A percentile compares a stretch with the other conserved stretches of the same genome.
Conservation (phyloP, 306 rosid genomes). For the Cucumis cinereus region DNA sequence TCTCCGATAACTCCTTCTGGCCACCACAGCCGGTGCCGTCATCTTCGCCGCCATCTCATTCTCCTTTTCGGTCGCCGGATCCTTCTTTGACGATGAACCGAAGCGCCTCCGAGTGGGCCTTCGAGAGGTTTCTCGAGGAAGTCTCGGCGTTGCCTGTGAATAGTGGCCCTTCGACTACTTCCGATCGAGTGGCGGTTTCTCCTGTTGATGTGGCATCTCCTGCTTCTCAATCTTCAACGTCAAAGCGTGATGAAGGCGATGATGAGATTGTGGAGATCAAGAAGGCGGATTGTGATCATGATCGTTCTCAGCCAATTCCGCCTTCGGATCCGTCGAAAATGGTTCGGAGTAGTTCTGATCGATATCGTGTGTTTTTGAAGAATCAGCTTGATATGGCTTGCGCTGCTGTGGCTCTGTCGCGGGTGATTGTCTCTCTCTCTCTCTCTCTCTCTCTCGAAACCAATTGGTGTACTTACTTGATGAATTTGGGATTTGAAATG, state of each 20-base stretch:
- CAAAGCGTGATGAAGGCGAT: slow-evolving; percentile 27
- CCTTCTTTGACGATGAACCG: slow-evolving; percentile 29
- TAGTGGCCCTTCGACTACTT: neutral
- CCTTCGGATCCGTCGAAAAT: slow-evolving; percentile 14
- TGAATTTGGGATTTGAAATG: neutral
- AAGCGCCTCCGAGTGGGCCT: slow-evolving; percentile 42
- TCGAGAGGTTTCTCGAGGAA: slow-evolving; percentile 37
- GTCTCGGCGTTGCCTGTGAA: slow-evolving; percentile 16
- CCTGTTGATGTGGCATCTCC: slow-evolving; percentile 16
- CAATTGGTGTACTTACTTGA: neutral
- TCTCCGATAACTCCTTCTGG: slow-evolving; percentile 2
- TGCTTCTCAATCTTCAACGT: slow-evolving; percentile 32
- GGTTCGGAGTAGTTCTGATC: slow-evolving; percentile 14
- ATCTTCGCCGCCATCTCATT: neutral
- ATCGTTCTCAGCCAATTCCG: slow-evolving; percentile 15
- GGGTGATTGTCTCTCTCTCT: slow-evolving; percentile 15
- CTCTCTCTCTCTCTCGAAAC: too few relatives aligned
- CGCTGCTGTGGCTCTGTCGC: slow-evolving; percentile 39
- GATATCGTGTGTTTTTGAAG: slow-evolving; percentile 28
- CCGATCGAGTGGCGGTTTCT: slow-evolving; percentile 7
- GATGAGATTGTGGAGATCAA: slow-evolving; percentile 30
- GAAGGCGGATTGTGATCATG: slow-evolving; percentile 20
- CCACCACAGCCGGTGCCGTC: neutral
- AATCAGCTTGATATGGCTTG: slow-evolving; percentile 44
- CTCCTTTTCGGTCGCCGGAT: neutral